Base-by-base conservation (phyloP, 306 rosid genomes). In the Sesbania bispinosa region DNA sequence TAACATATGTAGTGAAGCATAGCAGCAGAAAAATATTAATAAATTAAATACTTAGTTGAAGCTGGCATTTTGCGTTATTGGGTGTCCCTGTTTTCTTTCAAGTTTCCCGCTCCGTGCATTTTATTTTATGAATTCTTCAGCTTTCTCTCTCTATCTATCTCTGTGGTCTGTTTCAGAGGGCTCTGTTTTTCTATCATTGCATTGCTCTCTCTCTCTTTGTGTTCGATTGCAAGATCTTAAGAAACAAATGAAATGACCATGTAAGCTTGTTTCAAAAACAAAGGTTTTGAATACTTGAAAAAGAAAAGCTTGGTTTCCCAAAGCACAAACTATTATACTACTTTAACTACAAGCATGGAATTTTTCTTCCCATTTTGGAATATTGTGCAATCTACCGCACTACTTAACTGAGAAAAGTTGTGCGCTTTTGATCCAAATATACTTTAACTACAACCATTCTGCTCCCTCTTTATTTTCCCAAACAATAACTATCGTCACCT, bases 41-140 rank as follows among this genome's bases (percentile, higher is more conserved):
- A n/a, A n/a, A n/a, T n/a, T n/a, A n/a, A n/a, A n/a, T n/a, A n/a
- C n/a, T n/a, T n/a, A n/a, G n/a, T n/a, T n/a, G 70, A 75, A 78
- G 43, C 83, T 58, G 70, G 33, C 75, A 81, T 74, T 85, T 36
- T 77, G 24, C 63, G 64, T 80, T 80, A 60, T 77, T 60, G 79
- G 46, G 75, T 77, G 74, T 69, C 69, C 46, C 52, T 59, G 35
- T 71, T 80, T 85, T 75, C 77, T 77, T 83, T 76, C 72, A 73
- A 82, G 69, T 85, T 93, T 93, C 90, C 97, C 97, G 97, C 98
- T 88, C 79, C 65, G 46, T 53, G 21, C 42, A 41, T 62, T 48
- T 50, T 78, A 80, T 69, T 41, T 30, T 81, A 81, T 60, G 73
- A 84, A 85, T 62, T 10, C 18, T 61, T 7, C 50, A 21, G 10